phyloP scores from a whole-genome alignment of 129 eudicot species.

The Tanacetum coccineum region DNA sequence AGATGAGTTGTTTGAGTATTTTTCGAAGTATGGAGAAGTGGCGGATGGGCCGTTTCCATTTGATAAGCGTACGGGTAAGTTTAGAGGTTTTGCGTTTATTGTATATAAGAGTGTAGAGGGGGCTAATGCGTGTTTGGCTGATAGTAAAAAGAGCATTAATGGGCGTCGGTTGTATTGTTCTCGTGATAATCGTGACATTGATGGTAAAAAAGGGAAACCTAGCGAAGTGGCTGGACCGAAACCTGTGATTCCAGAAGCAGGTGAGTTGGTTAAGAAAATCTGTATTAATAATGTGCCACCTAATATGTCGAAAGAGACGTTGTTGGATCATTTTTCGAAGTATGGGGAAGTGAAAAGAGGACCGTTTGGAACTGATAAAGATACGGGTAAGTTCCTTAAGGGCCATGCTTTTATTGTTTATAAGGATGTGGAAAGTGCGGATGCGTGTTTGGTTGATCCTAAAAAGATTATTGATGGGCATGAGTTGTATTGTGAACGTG shows the following conservation, averaged over 20 bases:
- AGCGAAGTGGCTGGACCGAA: no score
- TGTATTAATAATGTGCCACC: slow-evolving; percentile 46
- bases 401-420: slow-evolving; percentile 66
- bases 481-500: slow-evolving; percentile 47
- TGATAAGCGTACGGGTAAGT: slow-evolving; percentile 65
- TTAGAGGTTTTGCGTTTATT: slow-evolving; percentile 60
- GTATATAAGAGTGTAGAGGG: slow-evolving; percentile 53
- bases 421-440: slow-evolving; percentile 49
- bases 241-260: no score
- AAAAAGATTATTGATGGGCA: slow-evolving; percentile 32
- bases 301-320: slow-evolving; percentile 47
- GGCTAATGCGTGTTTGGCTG: slow-evolving; percentile 50
- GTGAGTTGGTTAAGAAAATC: slow-evolving; percentile 38
- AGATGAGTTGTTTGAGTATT: slow-evolving; percentile 45
- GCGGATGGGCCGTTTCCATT: slow-evolving; percentile 67
- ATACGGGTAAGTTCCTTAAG: slow-evolving; percentile 48
- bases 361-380: slow-evolving; percentile 62
- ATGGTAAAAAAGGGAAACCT: no score
- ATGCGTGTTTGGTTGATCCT: slow-evolving; percentile 56
- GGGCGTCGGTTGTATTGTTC: slow-evolving; percentile 49
- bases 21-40: slow-evolving; percentile 59
- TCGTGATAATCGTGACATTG: slow-evolving; percentile 28
- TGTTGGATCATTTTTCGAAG: slow-evolving; percentile 43
- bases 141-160: slow-evolving; percentile 33
- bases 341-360: slow-evolving; percentile 77